Evolutionary conservation across 2,329 filamentous ascomycete species (phyloP).

Genomic region (Aspergillus piperis): DNA sequence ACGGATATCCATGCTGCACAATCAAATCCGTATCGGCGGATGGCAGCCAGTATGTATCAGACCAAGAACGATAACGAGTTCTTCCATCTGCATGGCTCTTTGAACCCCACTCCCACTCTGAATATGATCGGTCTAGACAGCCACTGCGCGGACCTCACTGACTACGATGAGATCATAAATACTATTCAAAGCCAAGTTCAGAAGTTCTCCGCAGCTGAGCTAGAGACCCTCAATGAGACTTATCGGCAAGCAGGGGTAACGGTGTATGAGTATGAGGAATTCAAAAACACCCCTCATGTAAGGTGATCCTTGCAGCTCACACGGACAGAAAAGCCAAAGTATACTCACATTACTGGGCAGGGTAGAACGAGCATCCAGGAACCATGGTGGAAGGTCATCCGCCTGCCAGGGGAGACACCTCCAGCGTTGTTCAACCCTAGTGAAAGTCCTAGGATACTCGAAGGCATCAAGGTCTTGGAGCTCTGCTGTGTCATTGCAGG

Average conservation of each 20-base stretch:
- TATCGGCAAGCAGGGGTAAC: background rate
- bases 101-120: constrained; percentile 1
- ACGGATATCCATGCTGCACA: background rate
- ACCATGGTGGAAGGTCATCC: background rate
- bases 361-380: background rate
- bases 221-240: background rate
- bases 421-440: background rate
- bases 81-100: constrained; percentile 9
- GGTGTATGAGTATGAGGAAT: background rate
- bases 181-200: background rate
- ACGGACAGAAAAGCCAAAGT: background rate
- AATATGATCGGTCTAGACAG: constrained; percentile 7
- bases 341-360: background rate
- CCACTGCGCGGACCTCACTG: background rate
- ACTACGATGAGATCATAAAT: background rate
- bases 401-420: background rate
- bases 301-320: background rate
- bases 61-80: constrained; percentile 5
- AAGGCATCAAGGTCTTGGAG: constrained; percentile 4
- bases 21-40: background rate
- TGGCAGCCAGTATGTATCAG: constrained; percentile 3
- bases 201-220: background rate
- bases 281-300: background rate
- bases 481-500: constrained; percentile 45
- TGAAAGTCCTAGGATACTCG: background rate